These are phyloP conservation scores for Westerdykella ornata DNA, from an alignment of 2,329 filamentous ascomycete genomes.

Conservation along the genomic window DNA sequence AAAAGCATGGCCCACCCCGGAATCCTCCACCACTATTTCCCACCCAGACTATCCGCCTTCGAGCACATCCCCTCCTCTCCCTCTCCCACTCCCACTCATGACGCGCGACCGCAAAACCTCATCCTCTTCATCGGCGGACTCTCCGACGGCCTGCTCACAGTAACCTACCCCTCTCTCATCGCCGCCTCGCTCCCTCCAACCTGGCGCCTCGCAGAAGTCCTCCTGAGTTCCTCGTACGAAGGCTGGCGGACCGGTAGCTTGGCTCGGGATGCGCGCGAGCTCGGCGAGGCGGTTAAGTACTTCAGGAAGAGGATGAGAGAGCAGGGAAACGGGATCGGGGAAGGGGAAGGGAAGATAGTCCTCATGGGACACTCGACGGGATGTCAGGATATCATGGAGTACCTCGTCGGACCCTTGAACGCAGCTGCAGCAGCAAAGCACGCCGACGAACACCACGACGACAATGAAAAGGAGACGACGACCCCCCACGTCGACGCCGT, in stretches of 20 bases:
- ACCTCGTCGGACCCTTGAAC: conserved; percentile 38
- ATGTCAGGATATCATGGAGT: conserved; percentile 61
- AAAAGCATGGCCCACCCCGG: conserved; percentile 32
- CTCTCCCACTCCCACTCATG: conserved; percentile 17
- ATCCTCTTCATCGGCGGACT: conserved; percentile 66
- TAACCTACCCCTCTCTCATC: conserved; percentile 51
- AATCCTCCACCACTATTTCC: conserved; percentile 38
- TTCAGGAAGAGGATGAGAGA: conserved; percentile 30
- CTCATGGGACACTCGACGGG: conserved; percentile 65
- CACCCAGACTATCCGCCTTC: conserved; percentile 21
- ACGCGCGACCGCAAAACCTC: conserved; percentile 43
- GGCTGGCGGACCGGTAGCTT: conserved; percentile 52
- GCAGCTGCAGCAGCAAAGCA: neutral
- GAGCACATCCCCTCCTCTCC: conserved; percentile 30
- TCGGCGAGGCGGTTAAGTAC: conserved; percentile 48
- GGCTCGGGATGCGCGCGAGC: conserved; percentile 49
- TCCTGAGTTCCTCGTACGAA: conserved; percentile 48
- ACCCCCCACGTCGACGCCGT: conserved; percentile 61
- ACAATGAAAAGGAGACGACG: neutral
- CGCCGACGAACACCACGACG: neutral
- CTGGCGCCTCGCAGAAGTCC: conserved; percentile 50
- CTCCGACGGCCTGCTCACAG: conserved; percentile 60
- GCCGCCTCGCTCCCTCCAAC: conserved; percentile 43
- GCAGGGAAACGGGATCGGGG: neutral
- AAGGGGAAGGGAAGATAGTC: conserved; percentile 48